Evolutionary conservation across 257 asterid species (phyloP).

Genomic region (Vinca minor): DNA sequence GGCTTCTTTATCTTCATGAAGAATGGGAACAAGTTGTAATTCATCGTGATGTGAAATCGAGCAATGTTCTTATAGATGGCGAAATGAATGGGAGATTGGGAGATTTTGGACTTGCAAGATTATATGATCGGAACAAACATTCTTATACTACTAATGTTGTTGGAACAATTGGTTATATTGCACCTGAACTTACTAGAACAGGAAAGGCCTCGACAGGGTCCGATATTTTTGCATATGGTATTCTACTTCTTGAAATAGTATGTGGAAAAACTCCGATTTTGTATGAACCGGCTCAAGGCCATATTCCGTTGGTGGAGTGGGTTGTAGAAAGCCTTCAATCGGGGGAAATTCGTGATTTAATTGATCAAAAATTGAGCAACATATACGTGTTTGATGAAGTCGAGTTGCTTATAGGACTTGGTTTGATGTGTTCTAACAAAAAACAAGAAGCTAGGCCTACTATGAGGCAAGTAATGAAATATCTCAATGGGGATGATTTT

Average conservation of each 20-base stretch:
- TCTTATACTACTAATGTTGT: constrained; percentile 63
- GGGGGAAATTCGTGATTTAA: constrained; percentile 41
- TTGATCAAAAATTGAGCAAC: constrained; percentile 31
- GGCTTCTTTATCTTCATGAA: constrained; percentile 64
- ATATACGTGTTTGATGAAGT: constrained; percentile 34
- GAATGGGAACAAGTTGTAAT: constrained; percentile 81
- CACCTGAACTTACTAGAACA: constrained; percentile 54
- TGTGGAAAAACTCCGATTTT: constrained; percentile 53
- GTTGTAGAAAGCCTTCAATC: constrained; percentile 38
- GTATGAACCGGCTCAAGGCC: constrained; percentile 25
- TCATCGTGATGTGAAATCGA: constrained; percentile 68
- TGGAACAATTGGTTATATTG: constrained; percentile 78
- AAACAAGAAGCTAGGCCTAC: constrained; percentile 39
- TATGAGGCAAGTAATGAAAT: constrained; percentile 28
- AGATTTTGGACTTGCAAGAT: constrained; percentile 73
- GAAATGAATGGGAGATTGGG: constrained; percentile 59
- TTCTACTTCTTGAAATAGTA: constrained; percentile 63
- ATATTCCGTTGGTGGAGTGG: constrained; percentile 54
- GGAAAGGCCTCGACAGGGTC: constrained; percentile 59
- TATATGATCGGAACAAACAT: constrained; percentile 44
- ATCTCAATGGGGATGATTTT: constrained; percentile 25
- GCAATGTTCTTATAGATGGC: constrained; percentile 56
- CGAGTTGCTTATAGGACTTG: constrained; percentile 55
- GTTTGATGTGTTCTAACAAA: constrained; percentile 63
- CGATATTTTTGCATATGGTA: constrained; percentile 61